Percentiles rank a stretch among this genome's conserved stretches.
phyloP scores from a whole-genome alignment of 768 basidiomycete genomes.

The Pleurotus pulmonarius region DNA sequence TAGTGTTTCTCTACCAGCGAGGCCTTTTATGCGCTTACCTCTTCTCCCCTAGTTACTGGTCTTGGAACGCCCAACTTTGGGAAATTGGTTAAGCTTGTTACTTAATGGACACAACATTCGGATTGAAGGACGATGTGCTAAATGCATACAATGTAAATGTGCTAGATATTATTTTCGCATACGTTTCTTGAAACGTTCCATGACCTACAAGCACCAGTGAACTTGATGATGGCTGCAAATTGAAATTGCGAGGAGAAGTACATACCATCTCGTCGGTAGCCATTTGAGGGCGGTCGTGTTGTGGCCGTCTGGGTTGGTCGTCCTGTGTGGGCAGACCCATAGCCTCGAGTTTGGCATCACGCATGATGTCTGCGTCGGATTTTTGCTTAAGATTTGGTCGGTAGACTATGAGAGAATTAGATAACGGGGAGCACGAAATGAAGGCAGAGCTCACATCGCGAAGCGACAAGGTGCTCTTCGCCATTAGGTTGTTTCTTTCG shows the following conservation, averaged over 20 bases:
- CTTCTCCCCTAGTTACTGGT: conserved; percentile 37
- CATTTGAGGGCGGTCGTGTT: conserved; percentile 64
- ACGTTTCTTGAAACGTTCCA: conserved; percentile 97
- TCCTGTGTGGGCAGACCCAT: conserved; percentile 69
- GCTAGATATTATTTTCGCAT: conserved; percentile 62
- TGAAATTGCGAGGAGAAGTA: conserved; percentile 11
- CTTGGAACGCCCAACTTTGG: conserved; percentile 53
- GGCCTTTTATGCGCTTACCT: background rate
- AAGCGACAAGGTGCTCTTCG: conserved; percentile 81
- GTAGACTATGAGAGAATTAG: conserved; percentile 54
- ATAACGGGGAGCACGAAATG: background rate
- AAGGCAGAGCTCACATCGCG: conserved; percentile 67
- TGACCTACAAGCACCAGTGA: conserved; percentile 47
- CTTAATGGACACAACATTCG: conserved; percentile 7
- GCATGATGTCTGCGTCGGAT: conserved; percentile 83
- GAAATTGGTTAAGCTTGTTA: conserved; percentile 36
- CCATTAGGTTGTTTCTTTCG: conserved; percentile 53
- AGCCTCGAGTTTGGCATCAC: conserved; percentile 84
- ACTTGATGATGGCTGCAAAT: conserved; percentile 3
- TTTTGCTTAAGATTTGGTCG: conserved; percentile 79
- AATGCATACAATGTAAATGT: conserved; percentile 3
- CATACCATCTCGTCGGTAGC: conserved; percentile 89
- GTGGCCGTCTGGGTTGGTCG: conserved; percentile 40
- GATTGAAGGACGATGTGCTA: background rate
- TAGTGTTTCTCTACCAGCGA: conserved; percentile 14